Base-by-base conservation (phyloP, 345 rosid genomes). In the Bruguiera gymnorhiza region DNA sequence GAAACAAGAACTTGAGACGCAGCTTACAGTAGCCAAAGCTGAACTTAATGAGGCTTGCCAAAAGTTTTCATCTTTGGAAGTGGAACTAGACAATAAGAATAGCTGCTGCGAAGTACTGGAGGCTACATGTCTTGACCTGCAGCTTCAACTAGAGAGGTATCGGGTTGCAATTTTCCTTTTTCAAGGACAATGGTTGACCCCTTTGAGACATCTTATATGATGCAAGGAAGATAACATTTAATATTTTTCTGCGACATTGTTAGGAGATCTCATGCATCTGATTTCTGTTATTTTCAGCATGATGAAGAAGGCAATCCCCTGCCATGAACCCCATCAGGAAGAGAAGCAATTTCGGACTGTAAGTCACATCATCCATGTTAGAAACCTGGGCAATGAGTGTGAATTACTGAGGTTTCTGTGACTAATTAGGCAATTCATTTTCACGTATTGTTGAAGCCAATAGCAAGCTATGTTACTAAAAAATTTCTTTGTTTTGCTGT, bases 321-420 rank as follows among this genome's bases (percentile, higher is more conserved):
- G 34, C 37, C 31, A 52, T 66, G 86, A 87, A 66, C 56, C 74
- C 69, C 74, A 70, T 75, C 74, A 60, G 76, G 87, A 80, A 18
- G 88, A 79, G 57, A 88, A 75, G 66, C 82, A 85, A 23, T 83
- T 84, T 67, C 83, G 83, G 73, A 81, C 83, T 23, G 97, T 92
- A 81, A 88, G 99, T 86, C 73, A 43, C 50, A 43, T 15, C 19
- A 43, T 43, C 50, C 16, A 43, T 3, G 50, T 43, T 43, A 11
- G 16, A 43, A 43, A 43, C 16, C 50, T 13, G 50, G 50, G 15
- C 50, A 13, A 43, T 43, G 15, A 13, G 18, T 1, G 16, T 15
- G 5, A 43, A 43, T 43, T 43, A 43, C 18, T 43, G 50, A 43
- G 50, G 18, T 43, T 43, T 43, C 18, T 13, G 5, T 43, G 50